phyloP scores from a whole-genome alignment of 345 rosid species.

The Populus davidiana region DNA sequence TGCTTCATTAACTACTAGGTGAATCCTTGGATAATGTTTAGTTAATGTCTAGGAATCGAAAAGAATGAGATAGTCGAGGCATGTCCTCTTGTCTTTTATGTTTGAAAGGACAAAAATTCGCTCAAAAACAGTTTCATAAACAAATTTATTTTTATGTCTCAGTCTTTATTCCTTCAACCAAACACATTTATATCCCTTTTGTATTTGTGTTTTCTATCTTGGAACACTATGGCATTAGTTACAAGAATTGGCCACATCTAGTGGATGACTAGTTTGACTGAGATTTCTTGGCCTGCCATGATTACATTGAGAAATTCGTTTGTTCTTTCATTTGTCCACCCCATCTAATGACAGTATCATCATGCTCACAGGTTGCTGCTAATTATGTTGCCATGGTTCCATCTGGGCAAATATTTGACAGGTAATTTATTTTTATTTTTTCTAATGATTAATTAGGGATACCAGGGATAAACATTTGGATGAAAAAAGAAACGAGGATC shows the following conservation, averaged over 20 bases:
- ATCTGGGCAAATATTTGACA: conserved; percentile 88
- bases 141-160: too few relatives aligned
- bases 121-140: too few relatives aligned
- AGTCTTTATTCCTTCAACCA: too few relatives aligned
- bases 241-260: background rate
- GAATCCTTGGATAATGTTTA: too few relatives aligned
- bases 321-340: background rate
- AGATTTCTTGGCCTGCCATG: background rate
- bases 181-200: too few relatives aligned
- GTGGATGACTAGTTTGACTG: background rate
- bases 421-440: conserved; percentile 34
- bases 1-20: too few relatives aligned
- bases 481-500: background rate
- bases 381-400: conserved; percentile 97
- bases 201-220: too few relatives aligned
- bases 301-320: background rate
- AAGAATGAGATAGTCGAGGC: too few relatives aligned
- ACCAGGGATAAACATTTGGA: background rate
- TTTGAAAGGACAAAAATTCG: too few relatives aligned
- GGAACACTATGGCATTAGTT: too few relatives aligned
- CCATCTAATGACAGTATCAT: background rate
- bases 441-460: background rate
- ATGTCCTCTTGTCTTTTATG: too few relatives aligned
- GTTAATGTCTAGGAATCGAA: too few relatives aligned
- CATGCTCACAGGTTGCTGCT: conserved; percentile 68